Base-by-base conservation (phyloP, 805 yeast species). In the Candida namnaoensis region DNA sequence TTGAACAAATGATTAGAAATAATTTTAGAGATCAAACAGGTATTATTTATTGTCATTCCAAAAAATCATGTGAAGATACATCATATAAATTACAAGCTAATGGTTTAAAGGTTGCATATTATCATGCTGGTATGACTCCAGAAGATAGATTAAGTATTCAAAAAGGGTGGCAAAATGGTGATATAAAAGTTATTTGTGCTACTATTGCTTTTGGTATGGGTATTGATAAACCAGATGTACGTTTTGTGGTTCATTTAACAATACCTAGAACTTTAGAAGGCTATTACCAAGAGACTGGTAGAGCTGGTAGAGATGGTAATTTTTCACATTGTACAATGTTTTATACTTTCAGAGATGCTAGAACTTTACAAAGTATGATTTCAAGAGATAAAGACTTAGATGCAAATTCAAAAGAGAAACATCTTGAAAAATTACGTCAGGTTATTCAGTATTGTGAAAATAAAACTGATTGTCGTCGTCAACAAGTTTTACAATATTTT, bases 121-220 rank as follows among this genome's bases (percentile, higher is more conserved):
- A 93, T 57, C 99, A 93, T 64, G 98, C 98, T 0, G 97, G 98
- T n/a, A 79, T 93, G 93, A 68, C 73, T 9, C 71, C 90, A 0
- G 84, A 83, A 12, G 88, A 82, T 28, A 69, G 98, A 44, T 63
- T 75, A 19, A 48, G 59, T 4, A 78, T 88, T n/a, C 99, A 93
- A 60, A 66, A 66, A 23, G 67, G 64, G 30, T 93, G 99, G 99
- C 99, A 93, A 59, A 56, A 64, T 2, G 82, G 83, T 42, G 58
- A 61, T 19, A 64, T 82, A 23, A 82, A 81, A 55, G 82, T 90
- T 1, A 88, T 93, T 12, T 91, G 97, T 65, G 99, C 99, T 0
- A 93, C 99, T 0, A 84, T 93, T 53, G 99, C 99, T 0, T 93
- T 93, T 70, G 99, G 99, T 26, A 93, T 93, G 99, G 99, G 99